These are phyloP conservation scores for Salvia hispanica DNA, from an alignment of 257 asterid genomes.

Conservation along the genomic window DNA sequence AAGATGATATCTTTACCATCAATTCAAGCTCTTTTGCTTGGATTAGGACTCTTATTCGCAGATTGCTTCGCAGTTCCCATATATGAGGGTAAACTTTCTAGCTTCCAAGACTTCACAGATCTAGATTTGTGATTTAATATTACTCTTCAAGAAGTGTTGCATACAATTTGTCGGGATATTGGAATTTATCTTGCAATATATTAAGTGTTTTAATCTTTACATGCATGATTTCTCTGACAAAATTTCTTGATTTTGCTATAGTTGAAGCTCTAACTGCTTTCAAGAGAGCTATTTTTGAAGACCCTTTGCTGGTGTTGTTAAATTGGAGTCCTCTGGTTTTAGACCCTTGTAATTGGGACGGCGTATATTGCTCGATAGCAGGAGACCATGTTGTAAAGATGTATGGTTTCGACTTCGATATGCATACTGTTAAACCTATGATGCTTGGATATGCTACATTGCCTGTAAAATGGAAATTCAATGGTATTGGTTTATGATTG, in stretches of 20 bases:
- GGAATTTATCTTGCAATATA: conserved; percentile 11
- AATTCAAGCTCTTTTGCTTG: conserved; percentile 34
- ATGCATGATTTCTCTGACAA: conserved; percentile 19
- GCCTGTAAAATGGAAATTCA: background rate
- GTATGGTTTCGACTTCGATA: conserved; percentile 46
- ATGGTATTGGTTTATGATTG: conserved; percentile 11
- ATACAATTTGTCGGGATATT: background rate
- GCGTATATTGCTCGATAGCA: conserved; percentile 66
- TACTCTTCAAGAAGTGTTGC: conserved; percentile 4
- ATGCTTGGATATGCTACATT: conserved; percentile 9
- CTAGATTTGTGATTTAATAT: conserved; percentile 44
- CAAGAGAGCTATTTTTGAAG: conserved; percentile 87
- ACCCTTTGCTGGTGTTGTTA: conserved; percentile 74
- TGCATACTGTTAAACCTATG: background rate
- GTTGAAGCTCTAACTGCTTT: conserved; percentile 75
- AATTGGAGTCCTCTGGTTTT: conserved; percentile 79
- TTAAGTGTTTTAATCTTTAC: conserved; percentile 13
- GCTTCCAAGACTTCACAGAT: conserved; percentile 37
- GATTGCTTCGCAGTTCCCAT: conserved; percentile 54
- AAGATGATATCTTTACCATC: conserved; percentile 44
- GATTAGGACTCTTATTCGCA: conserved; percentile 46
- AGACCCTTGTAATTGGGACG: conserved; percentile 84
- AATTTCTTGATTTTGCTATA: conserved; percentile 38
- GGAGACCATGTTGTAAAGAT: conserved; percentile 79
- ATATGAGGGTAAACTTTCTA: conserved; percentile 57